Conservation (phyloP, 352 stramenopile genomes). For the Phytophthora pluvialis region DNA sequence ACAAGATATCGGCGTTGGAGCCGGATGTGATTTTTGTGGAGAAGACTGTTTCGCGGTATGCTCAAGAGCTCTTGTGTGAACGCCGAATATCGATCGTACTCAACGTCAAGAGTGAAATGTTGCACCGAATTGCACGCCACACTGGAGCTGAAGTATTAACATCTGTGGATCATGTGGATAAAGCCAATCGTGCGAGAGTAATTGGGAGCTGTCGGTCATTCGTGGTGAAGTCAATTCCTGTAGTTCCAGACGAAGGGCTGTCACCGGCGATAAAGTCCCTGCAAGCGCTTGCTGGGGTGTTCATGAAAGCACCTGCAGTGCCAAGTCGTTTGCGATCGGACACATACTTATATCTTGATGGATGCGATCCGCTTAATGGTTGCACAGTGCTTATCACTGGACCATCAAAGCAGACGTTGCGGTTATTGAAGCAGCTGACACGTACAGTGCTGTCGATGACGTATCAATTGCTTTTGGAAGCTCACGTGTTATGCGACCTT, state of each 20-base stretch:
- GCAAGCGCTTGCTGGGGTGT: slow-evolving; percentile 36
- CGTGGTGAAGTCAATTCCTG: slow-evolving; percentile 62
- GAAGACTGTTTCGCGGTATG: slow-evolving; percentile 87
- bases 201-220: slow-evolving; percentile 77
- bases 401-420: slow-evolving; percentile 85
- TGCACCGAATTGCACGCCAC: slow-evolving; percentile 93
- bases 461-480: slow-evolving; percentile 97
- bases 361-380: slow-evolving; percentile 93
- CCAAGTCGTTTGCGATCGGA: slow-evolving; percentile 56
- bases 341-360: slow-evolving; percentile 96
- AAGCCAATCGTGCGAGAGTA: slow-evolving; percentile 51
- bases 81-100: slow-evolving; percentile 93
- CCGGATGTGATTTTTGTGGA: slow-evolving; percentile 96
- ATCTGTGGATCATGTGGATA: slow-evolving; percentile 93
- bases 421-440: slow-evolving; percentile 93
- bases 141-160: slow-evolving; percentile 93
- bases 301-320: slow-evolving; percentile 30
- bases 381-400: slow-evolving; percentile 95
- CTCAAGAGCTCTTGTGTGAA: slow-evolving; percentile 93
- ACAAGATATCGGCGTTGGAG: slow-evolving; percentile 95
- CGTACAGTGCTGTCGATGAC: slow-evolving; percentile 91
- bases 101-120: slow-evolving; percentile 93
- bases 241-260: slow-evolving; percentile 46
- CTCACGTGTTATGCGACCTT: slow-evolving; percentile 93
- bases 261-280: slow-evolving; percentile 37